Percentiles rank a stretch among this genome's conserved stretches.
These are phyloP conservation scores for Escovopsis weberi DNA, from an alignment of 2,329 filamentous ascomycete species.

Conservation along the genomic window DNA sequence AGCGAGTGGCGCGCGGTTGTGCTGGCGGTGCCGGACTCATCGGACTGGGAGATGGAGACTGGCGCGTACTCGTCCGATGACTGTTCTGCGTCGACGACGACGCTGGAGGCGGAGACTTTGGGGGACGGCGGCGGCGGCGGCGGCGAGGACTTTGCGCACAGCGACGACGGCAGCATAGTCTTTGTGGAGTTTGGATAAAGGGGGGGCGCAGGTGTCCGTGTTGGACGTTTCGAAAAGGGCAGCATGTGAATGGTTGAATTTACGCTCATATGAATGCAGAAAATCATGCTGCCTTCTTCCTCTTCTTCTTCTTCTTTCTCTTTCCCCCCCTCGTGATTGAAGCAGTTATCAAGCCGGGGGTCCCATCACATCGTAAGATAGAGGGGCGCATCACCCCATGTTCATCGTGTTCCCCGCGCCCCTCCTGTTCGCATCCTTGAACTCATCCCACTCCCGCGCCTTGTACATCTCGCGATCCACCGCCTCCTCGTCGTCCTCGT, in stretches of 20 bases:
- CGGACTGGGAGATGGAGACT: conserved; percentile 13
- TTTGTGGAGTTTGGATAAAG: too few species aligned
- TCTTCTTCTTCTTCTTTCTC: neutral
- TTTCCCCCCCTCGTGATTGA: neutral
- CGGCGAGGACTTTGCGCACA: neutral
- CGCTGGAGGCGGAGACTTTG: neutral
- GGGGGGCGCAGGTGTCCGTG: too few species aligned
- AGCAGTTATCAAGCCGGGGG: neutral
- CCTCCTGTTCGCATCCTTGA: conserved; percentile 73
- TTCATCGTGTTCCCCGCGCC: conserved; percentile 75
- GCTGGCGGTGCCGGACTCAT: conserved; percentile 16
- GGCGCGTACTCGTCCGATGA: neutral
- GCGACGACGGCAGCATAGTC: conserved; percentile 5
- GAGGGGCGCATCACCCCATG: conserved; percentile 35
- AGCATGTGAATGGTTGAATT: conserved; percentile 1
- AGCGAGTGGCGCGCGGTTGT: conserved; percentile 21
- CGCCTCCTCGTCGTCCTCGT: conserved; percentile 84
- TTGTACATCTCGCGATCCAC: conserved; percentile 87
- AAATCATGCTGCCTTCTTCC: neutral
- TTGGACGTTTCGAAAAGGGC: neutral
- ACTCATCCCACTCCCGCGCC: conserved; percentile 91
- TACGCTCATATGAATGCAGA: neutral
- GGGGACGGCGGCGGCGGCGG: neutral
- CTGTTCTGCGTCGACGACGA: neutral
- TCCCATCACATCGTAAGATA: too few species aligned